Conservation (phyloP, 805 yeast species). For the Kodamaea neixiangensis region DNA sequence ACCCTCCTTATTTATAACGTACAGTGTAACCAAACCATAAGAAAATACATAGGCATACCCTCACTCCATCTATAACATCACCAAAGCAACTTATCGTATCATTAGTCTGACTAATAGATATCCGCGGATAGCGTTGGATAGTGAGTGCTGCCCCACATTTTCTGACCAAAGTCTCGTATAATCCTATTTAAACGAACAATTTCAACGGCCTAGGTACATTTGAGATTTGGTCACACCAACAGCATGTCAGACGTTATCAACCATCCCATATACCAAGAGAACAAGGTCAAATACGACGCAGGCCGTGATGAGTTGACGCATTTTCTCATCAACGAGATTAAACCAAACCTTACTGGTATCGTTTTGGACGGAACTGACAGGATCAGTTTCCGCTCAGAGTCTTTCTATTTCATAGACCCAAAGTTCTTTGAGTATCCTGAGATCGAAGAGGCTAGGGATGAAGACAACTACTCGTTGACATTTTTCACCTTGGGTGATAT, state of each 20-base stretch:
- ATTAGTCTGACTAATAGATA: no score
- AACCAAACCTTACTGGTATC: conserved; percentile 38
- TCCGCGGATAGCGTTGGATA: background rate
- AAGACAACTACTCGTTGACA: conserved; percentile 35
- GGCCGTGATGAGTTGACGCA: background rate
- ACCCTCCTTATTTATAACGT: no score
- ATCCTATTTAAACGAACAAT: background rate
- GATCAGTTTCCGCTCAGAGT: conserved; percentile 33
- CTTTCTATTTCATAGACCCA: conserved; percentile 38
- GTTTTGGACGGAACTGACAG: conserved; percentile 37
- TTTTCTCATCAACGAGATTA: conserved; percentile 25
- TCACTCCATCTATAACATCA: no score
- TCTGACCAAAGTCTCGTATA: background rate
- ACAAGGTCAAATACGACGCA: background rate
- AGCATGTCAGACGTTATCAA: background rate
- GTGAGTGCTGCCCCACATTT: no score
- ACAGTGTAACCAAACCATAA: no score
- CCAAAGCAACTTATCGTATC: no score
- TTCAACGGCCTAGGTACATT: no score
- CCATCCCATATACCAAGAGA: conserved; percentile 3
- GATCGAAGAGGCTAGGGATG: conserved; percentile 17
- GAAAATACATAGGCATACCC: no score
- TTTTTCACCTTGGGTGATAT: conserved; percentile 41
- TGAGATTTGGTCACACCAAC: background rate
- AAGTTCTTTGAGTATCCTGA: conserved; percentile 29